Evolutionary conservation across 2,329 filamentous ascomycete genomes (phyloP).

Genomic region (Aspergillus tamarii): DNA sequence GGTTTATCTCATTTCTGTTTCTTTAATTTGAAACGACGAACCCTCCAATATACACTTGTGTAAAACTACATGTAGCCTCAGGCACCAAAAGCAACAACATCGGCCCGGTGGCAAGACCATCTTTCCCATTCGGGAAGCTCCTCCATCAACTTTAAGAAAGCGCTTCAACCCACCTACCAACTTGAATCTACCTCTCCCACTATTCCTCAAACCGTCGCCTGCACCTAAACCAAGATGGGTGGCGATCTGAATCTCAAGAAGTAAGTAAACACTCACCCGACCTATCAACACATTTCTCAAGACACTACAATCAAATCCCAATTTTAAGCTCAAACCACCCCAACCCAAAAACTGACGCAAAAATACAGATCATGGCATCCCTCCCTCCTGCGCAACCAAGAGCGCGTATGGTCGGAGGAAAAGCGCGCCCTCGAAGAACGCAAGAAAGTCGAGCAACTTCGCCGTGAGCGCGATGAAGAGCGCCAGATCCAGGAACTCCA

Average conservation of each 20-base stretch:
- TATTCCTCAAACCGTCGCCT: neutral
- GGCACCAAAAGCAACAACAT: constrained; percentile 5
- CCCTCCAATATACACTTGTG: neutral
- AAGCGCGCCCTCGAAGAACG: constrained; percentile 91
- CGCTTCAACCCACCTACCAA: neutral
- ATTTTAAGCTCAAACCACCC: neutral
- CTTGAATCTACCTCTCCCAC: neutral
- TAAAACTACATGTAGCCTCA: constrained; percentile 8
- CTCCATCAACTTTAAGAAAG: neutral
- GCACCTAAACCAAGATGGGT: constrained; percentile 69
- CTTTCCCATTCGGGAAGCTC: constrained; percentile 12
- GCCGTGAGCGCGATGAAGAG: constrained; percentile 93
- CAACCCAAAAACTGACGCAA: constrained; percentile 16
- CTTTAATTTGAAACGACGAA: neutral
- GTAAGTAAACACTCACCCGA: constrained; percentile 38
- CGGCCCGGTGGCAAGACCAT: constrained; percentile 10
- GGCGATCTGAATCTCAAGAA: constrained; percentile 95
- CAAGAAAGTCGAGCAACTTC: constrained; percentile 87
- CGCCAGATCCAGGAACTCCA: constrained; percentile 90
- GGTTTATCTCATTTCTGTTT: neutral
- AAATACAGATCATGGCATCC: constrained; percentile 79
- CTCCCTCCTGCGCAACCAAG: constrained; percentile 85
- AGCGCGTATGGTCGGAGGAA: constrained; percentile 87
- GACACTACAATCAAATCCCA: neutral
- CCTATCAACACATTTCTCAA: neutral